phyloP scores from a whole-genome alignment of 257 asterid species.

The Knoxia roxburghii region DNA sequence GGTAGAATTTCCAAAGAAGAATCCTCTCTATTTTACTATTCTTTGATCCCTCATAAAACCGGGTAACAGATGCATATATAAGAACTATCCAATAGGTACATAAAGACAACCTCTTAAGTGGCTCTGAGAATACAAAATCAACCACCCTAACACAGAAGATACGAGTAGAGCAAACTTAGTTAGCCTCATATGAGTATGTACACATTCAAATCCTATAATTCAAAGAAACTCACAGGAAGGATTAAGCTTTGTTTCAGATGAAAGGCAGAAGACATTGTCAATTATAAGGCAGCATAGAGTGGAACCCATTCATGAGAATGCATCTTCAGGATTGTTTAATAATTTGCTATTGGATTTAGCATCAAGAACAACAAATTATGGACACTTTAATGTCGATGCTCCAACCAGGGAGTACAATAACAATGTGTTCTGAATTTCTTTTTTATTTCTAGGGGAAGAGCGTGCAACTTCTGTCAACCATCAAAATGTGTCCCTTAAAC shows the following conservation, averaged over 20 bases:
- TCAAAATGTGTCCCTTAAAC: not conserved
- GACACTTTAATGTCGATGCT: not conserved
- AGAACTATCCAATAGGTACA: slow-evolving; percentile 79
- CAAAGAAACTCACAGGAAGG: not conserved
- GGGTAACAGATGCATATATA: slow-evolving; percentile 58
- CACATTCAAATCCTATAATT: not conserved
- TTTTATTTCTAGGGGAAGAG: too few relatives aligned
- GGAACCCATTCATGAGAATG: not conserved
- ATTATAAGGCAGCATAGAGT: not conserved
- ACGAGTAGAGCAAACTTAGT: slow-evolving; percentile 9
- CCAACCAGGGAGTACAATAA: not conserved
- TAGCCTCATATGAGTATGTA: not conserved
- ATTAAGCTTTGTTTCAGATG: not conserved
- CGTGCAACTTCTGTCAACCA: too few relatives aligned
- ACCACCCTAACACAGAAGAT: slow-evolving; percentile 53
- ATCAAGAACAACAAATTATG: not conserved
- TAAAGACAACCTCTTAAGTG: slow-evolving; percentile 60
- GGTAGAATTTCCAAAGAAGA: slow-evolving; percentile 96
- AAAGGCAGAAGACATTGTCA: not conserved
- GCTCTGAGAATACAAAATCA: slow-evolving; percentile 73
- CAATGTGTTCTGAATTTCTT: too few relatives aligned
- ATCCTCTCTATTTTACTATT: slow-evolving; percentile 80
- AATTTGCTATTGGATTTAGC: not conserved
- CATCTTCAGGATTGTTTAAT: not conserved
- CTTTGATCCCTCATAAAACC: slow-evolving; percentile 74